Conservation (phyloP, 805 yeast genomes). For the Metschnikowia baotianmanensis region DNA sequence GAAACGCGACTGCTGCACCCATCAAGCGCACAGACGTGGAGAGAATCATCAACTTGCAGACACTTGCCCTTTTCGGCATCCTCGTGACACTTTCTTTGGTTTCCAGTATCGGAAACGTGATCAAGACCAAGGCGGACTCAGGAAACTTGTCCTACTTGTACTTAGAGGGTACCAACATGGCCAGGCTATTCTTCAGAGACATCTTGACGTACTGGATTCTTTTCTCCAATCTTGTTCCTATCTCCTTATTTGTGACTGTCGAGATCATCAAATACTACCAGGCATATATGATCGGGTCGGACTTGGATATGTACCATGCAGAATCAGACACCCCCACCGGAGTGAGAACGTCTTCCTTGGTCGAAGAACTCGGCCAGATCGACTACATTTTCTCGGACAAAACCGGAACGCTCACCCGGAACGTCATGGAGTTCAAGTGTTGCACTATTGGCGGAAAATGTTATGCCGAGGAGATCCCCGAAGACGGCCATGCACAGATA, state of each 20-base stretch:
- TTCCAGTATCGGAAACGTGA: conserved; percentile 85
- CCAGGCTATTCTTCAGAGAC: conserved; percentile 76
- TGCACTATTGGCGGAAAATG: conserved; percentile 92
- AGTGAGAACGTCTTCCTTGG: conserved; percentile 91
- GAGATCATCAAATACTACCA: conserved; percentile 95
- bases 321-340: conserved; percentile 91
- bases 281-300: conserved; percentile 90
- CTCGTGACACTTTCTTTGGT: conserved; percentile 72
- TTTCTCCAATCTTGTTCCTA: conserved; percentile 96
- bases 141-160: conserved; percentile 60
- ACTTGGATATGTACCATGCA: conserved; percentile 87
- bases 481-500: conserved; percentile 71
- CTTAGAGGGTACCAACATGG: conserved; percentile 65
- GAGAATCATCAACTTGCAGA: conserved; percentile 89
- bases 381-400: conserved; percentile 95
- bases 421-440: conserved; percentile 93
- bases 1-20: conserved; percentile 98
- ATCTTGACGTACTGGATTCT: conserved; percentile 93
- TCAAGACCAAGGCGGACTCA: conserved; percentile 57
- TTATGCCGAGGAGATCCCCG: conserved; percentile 86
- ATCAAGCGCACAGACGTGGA: conserved; percentile 97
- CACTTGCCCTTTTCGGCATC: conserved; percentile 80
- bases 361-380: conserved; percentile 96
- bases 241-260: conserved; percentile 92
- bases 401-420: conserved; percentile 94